A percentile compares a stretch with the other conserved stretches of the same genome.
These are phyloP conservation scores for Kluyveromyces aestuarii DNA, from an alignment of 805 yeast species.

Conservation along the genomic window DNA sequence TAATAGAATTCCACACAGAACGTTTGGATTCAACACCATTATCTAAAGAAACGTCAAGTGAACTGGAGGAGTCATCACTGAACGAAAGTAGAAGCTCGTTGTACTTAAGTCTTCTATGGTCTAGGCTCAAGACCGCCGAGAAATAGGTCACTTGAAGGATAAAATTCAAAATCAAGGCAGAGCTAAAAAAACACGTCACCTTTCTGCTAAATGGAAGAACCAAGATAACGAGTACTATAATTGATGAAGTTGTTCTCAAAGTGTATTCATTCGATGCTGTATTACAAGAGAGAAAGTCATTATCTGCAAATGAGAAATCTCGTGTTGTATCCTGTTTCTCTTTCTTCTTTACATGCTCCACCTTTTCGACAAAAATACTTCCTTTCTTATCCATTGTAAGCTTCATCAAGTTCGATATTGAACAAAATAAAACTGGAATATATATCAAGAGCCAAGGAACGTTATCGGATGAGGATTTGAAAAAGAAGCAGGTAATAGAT, in stretches of 20 bases:
- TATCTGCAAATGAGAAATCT: slow-evolving; percentile 20
- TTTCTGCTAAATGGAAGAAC: slow-evolving; percentile 29
- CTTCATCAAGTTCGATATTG: slow-evolving; percentile 2
- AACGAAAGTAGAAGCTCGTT: slow-evolving; percentile 36
- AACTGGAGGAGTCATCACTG: not conserved
- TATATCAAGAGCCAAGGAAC: slow-evolving; percentile 10
- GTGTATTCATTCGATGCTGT: slow-evolving; percentile 32
- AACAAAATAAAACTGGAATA: slow-evolving; percentile 7
- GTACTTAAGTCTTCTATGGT: slow-evolving; percentile 53
- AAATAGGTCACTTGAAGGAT: slow-evolving; percentile 55
- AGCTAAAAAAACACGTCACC: slow-evolving; percentile 37
- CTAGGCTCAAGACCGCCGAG: slow-evolving; percentile 57
- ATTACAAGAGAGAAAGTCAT: slow-evolving; percentile 33
- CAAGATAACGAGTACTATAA: slow-evolving; percentile 24
- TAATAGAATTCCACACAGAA: not conserved
- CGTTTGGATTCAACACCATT: not conserved
- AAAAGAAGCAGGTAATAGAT: slow-evolving; percentile 10
- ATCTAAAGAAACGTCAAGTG: slow-evolving; percentile 2
- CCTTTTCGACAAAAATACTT: not conserved
- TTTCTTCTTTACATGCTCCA: not conserved
- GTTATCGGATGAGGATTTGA: slow-evolving; percentile 9
- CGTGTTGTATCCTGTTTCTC: not conserved
- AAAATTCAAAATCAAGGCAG: slow-evolving; percentile 50
- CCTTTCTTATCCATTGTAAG: slow-evolving; percentile 1
- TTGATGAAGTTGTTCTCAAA: slow-evolving; percentile 21